Percentiles rank a stretch among this genome's conserved stretches.
Evolutionary conservation across 176 grass and related monocot species (phyloP).

Genomic region (Ensete glaucum): DNA sequence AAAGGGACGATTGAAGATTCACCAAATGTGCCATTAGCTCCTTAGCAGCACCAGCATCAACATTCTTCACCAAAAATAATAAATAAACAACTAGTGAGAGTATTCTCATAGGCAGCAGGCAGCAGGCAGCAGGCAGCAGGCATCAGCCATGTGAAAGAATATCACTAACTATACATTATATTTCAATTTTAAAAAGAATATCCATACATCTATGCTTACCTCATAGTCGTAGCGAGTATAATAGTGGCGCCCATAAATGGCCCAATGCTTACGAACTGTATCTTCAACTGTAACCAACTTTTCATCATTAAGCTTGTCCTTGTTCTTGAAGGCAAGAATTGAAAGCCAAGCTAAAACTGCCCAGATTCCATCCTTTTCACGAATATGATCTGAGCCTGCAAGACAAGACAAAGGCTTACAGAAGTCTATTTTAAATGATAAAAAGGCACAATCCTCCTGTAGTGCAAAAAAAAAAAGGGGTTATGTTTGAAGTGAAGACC

Average conservation of each 20-base stretch:
- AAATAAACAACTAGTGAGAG: conserved; percentile 16
- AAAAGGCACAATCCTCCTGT: no score
- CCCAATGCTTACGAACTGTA: conserved; percentile 90
- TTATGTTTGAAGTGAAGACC: not conserved
- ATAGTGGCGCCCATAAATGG: conserved; percentile 92
- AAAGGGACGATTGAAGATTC: conserved; percentile 61
- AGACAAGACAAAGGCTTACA: conserved; percentile 3
- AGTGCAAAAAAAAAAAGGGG: not conserved
- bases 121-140: not conserved
- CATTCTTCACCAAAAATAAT: conserved; percentile 59
- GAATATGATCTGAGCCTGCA: conserved; percentile 95
- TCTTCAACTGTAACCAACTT: conserved; percentile 84
- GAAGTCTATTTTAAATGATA: no score
- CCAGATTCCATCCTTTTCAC: conserved; percentile 99
- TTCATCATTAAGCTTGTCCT: conserved; percentile 66
- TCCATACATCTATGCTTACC: conserved; percentile 26
- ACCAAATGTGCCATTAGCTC: conserved; percentile 79
- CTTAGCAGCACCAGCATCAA: conserved; percentile 78
- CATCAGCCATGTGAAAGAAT: not conserved
- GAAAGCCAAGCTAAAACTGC: conserved; percentile 99
- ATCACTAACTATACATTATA: no score
- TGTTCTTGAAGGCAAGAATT: conserved; percentile 93
- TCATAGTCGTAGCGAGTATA: conserved; percentile 98
- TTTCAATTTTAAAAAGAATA: no score
- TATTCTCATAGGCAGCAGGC: not conserved